phyloP scores from a whole-genome alignment of 2,329 filamentous ascomycete species.

The Claviceps maximensis region DNA sequence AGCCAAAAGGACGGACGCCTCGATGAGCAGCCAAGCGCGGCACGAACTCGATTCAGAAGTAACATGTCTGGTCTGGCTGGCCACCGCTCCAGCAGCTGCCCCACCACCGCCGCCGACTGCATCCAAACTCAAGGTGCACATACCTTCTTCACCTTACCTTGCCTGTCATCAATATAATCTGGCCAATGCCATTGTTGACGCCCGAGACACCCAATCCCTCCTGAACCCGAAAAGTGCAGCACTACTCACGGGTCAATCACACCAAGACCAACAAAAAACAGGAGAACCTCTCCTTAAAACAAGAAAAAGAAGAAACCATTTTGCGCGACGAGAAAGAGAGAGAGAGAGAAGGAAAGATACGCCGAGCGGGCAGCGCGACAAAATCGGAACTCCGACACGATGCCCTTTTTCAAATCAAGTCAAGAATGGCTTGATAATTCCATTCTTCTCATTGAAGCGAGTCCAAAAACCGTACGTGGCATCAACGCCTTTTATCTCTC shows the following conservation, averaged over 20 bases:
- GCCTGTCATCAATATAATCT: neutral
- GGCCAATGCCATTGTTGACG: neutral
- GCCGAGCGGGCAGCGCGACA: neutral
- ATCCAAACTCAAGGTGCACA: no score
- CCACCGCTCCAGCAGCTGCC: neutral
- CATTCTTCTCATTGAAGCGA: constrained; percentile 69
- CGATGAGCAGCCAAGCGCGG: no score
- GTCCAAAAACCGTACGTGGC: constrained; percentile 61
- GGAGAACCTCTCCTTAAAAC: no score
- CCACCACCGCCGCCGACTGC: neutral
- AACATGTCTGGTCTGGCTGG: neutral
- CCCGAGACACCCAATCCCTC: neutral
- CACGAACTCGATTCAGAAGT: no score
- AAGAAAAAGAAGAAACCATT: no score
- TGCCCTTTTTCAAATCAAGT: constrained; percentile 74
- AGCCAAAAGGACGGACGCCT: no score
- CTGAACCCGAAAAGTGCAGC: neutral
- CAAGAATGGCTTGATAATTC: constrained; percentile 91
- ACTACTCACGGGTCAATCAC: neutral
- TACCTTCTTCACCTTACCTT: no score
- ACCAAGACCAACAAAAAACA: neutral
- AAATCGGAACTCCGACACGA: constrained; percentile 21
- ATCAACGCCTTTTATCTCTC: no score
- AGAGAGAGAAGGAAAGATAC: neutral
- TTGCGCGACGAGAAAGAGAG: neutral